phyloP scores from a whole-genome alignment of 208 protist species.

The Angomonas deanei region DNA sequence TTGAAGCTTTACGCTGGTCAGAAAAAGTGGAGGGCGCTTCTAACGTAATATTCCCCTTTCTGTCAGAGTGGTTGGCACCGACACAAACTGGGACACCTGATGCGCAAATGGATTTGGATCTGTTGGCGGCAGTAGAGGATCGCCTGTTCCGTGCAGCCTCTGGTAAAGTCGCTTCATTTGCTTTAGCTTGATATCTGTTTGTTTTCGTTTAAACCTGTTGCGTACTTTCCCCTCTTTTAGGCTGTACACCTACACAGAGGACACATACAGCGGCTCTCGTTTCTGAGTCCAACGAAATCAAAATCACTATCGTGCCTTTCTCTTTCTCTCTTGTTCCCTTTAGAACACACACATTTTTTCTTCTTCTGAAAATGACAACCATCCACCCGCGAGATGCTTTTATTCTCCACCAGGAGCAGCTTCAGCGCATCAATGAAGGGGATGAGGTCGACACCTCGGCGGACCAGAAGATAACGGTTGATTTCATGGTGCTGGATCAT shows the following conservation, averaged over 20 bases:
- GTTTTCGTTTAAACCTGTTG: constrained; percentile 4
- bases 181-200: neutral
- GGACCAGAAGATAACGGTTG: constrained; percentile 85
- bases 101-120: constrained; percentile 26
- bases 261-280: neutral
- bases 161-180: constrained; percentile 43
- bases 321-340: neutral
- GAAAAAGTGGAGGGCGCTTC: constrained; percentile 57
- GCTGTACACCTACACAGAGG: too few species aligned
- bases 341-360: neutral
- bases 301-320: neutral
- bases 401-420: constrained; percentile 84
- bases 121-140: constrained; percentile 83
- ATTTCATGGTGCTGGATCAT: constrained; percentile 73
- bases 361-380: constrained; percentile 28
- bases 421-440: constrained; percentile 83
- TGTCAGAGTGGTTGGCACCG: constrained; percentile 82
- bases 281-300: too few species aligned
- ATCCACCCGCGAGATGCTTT: constrained; percentile 79
- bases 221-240: too few species aligned
- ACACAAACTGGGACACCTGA: neutral
- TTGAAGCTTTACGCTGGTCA: constrained; percentile 80
- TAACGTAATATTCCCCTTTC: constrained; percentile 74
- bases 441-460: constrained; percentile 89
- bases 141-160: constrained; percentile 88